phyloP scores from a whole-genome alignment of 164 flowering plant species.

The Magnolia kwangsiensis region DNA sequence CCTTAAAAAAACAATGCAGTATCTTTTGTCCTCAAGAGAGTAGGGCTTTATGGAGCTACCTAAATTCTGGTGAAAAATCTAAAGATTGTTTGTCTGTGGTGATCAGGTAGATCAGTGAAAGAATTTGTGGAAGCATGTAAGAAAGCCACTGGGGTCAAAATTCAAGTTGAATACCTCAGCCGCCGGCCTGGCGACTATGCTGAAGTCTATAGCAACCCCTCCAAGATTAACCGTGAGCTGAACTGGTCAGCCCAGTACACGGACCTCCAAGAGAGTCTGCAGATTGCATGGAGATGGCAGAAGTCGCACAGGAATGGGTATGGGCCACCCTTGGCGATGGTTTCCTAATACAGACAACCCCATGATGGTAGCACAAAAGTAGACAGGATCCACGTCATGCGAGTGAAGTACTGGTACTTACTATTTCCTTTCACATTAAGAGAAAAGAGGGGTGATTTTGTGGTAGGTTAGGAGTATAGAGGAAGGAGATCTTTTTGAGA shows the following conservation, averaged over 20 bases:
- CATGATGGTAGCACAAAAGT: neutral
- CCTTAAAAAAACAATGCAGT: neutral
- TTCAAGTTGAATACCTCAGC: slow-evolving; percentile 65
- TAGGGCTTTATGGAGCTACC: neutral
- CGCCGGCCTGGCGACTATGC: slow-evolving; percentile 98
- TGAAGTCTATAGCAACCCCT: slow-evolving; percentile 86
- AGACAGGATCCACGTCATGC: neutral
- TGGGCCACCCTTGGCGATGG: slow-evolving; percentile 22
- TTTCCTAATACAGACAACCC: slow-evolving; percentile 5
- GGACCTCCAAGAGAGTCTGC: slow-evolving; percentile 70
- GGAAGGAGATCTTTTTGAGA: neutral
- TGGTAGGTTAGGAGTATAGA: neutral
- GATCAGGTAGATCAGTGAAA: slow-evolving; percentile 90
- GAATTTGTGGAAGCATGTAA: slow-evolving; percentile 97
- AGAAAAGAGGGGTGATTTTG: neutral
- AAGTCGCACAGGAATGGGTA: slow-evolving; percentile 71
- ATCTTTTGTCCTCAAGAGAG: neutral
- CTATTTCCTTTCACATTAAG: neutral
- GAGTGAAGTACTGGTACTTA: too few relatives aligned
- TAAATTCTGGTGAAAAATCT: neutral
- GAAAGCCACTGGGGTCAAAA: slow-evolving; percentile 74
- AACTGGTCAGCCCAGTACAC: slow-evolving; percentile 91
- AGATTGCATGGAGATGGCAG: slow-evolving; percentile 94
- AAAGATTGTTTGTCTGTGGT: slow-evolving; percentile 2
- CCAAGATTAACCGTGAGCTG: slow-evolving; percentile 65